phyloP scores from a whole-genome alignment of 306 rosid genomes.

The Hylodesmum podocarpum region DNA sequence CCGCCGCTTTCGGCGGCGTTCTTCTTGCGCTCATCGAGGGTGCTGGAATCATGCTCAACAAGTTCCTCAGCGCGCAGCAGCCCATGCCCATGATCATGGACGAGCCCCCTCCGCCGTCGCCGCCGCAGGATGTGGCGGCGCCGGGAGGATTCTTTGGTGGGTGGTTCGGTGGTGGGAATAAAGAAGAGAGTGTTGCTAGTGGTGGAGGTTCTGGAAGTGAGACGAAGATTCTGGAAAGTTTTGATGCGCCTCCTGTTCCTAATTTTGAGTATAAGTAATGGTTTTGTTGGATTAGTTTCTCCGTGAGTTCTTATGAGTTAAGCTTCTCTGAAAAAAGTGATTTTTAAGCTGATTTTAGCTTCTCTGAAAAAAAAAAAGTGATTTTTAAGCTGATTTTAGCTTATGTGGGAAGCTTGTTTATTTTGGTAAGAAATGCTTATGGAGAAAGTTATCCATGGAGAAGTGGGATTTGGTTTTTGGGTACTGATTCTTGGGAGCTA shows the following conservation, averaged over 20 bases:
- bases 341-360: no score
- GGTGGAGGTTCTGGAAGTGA: slow-evolving; percentile 55
- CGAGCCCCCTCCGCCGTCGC: slow-evolving; percentile 22
- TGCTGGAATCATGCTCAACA: slow-evolving; percentile 70
- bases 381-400: no score
- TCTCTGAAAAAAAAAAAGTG: no score
- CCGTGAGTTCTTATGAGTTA: no score
- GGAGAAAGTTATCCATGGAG: no score
- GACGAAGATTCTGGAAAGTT: slow-evolving; percentile 74
- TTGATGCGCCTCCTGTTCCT: slow-evolving; percentile 76
- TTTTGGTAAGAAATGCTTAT: no score
- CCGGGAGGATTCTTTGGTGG: slow-evolving; percentile 44
- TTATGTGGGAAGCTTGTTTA: no score
- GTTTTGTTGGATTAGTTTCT: no score
- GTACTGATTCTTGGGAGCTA: neutral
- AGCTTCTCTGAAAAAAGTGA: no score
- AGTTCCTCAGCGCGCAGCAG: slow-evolving; percentile 52
- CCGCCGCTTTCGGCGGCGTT: slow-evolving; percentile 64
- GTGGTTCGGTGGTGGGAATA: slow-evolving; percentile 51
- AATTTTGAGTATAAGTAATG: slow-evolving; percentile 59
- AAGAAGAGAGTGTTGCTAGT: slow-evolving; percentile 35
- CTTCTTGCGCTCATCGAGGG: slow-evolving; percentile 72
- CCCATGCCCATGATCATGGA: slow-evolving; percentile 53
- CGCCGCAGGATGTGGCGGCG: neutral
- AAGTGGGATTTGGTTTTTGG: neutral